Percentiles rank a stretch among this genome's conserved stretches.
These are phyloP conservation scores for Chlorella ohadii DNA, from an alignment of 139 green algal species.

Conservation along the genomic window DNA sequence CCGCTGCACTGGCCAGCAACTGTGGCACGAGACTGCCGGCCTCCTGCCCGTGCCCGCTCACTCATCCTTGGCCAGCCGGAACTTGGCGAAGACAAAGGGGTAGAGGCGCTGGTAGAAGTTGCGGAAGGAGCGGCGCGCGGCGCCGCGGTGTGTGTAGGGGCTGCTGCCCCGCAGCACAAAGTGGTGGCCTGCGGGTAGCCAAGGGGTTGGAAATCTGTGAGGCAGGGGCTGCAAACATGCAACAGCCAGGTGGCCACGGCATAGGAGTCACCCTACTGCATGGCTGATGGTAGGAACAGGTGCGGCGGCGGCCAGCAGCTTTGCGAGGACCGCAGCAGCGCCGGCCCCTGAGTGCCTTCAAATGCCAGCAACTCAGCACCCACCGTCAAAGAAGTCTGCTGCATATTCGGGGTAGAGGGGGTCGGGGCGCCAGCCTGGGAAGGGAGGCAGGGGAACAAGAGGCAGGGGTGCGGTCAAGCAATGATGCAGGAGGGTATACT, in stretches of 20 bases:
- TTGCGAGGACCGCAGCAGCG: too few relatives aligned
- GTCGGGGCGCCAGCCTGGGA: conserved; percentile 56
- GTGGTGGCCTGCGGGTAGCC: conserved; percentile 34
- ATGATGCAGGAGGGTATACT: too few relatives aligned
- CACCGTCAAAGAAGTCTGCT: conserved; percentile 70
- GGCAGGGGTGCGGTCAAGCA: not conserved
- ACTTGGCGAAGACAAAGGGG: conserved; percentile 71
- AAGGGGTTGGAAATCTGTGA: too few relatives aligned
- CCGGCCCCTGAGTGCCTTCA: too few relatives aligned
- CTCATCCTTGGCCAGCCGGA: conserved; percentile 38
- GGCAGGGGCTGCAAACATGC: too few relatives aligned
- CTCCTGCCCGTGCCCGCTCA: not conserved
- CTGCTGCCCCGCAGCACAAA: conserved; percentile 62
- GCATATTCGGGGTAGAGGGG: conserved; percentile 67
- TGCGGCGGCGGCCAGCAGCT: too few relatives aligned
- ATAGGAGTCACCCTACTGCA: too few relatives aligned
- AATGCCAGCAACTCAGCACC: not conserved
- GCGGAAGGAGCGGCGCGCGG: conserved; percentile 60
- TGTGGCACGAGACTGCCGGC: too few relatives aligned
- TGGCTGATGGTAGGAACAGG: too few relatives aligned
- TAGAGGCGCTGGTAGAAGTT: conserved; percentile 75
- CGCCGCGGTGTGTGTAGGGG: conserved; percentile 53
- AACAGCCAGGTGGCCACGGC: too few relatives aligned
- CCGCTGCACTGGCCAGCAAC: too few relatives aligned
- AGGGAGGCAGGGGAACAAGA: not conserved